A percentile compares a stretch with the other conserved stretches of the same genome.
phyloP scores from a whole-genome alignment of 208 protist species.

The Phytomonas francai region DNA sequence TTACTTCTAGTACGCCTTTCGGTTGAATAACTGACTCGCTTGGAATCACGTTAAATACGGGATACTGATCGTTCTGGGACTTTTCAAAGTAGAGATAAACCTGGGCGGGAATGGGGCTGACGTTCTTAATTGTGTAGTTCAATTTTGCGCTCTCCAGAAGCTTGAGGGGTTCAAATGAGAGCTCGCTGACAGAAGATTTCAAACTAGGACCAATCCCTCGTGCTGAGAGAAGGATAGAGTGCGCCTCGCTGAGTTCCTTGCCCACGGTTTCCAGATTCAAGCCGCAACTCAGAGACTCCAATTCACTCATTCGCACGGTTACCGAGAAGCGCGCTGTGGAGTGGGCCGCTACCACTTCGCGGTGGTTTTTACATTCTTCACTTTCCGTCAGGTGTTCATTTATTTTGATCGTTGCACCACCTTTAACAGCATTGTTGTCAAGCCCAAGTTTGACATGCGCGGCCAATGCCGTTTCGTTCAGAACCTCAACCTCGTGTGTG shows the following conservation, averaged over 20 bases:
- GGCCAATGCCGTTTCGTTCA: slow-evolving; percentile 87
- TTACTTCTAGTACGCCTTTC: slow-evolving; percentile 37
- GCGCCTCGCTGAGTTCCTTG: slow-evolving; percentile 14
- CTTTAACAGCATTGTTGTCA: slow-evolving; percentile 24
- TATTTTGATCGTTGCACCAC: not conserved
- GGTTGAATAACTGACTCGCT: slow-evolving; percentile 50
- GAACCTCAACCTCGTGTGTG: slow-evolving; percentile 75
- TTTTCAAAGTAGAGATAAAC: slow-evolving; percentile 14
- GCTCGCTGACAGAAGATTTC: slow-evolving; percentile 27
- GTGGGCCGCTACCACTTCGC: not conserved
- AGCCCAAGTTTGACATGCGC: slow-evolving; percentile 90
- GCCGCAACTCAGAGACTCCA: slow-evolving; percentile 78
- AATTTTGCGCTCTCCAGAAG: slow-evolving; percentile 42
- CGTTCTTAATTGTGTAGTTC: slow-evolving; percentile 66
- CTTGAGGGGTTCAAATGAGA: slow-evolving; percentile 68
- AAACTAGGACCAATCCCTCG: slow-evolving; percentile 69
- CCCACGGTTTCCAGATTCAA: slow-evolving; percentile 78
- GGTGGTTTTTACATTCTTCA: not conserved
- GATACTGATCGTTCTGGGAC: not conserved
- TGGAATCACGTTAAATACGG: slow-evolving; percentile 36
- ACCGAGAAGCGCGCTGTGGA: not conserved
- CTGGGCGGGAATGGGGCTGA: slow-evolving; percentile 73
- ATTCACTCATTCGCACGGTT: not conserved
- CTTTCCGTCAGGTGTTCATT: not conserved
- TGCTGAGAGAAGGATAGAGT: slow-evolving; percentile 61